Base-by-base conservation (phyloP, 139 green algal genomes). In the Coccomyxa sp. region DNA sequence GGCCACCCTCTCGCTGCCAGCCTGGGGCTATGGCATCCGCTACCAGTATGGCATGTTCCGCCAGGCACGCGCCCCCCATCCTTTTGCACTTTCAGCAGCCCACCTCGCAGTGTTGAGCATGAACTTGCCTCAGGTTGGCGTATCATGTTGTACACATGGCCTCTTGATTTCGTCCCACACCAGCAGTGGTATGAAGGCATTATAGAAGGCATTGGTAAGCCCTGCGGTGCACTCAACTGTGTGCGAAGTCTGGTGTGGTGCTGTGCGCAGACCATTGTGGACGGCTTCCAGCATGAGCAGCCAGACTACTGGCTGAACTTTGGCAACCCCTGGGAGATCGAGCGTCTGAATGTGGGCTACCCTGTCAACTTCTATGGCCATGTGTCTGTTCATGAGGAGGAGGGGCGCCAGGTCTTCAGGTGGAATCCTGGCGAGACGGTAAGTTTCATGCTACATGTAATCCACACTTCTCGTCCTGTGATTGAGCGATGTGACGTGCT, bases 1-100 rank as follows among this genome's bases (percentile, higher is more conserved):
- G 87, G 97, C 97, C 23, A 97, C 95, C 0, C 90, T 98, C 31
- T 94, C 98, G 88, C 94, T 99, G 85, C 97, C 97, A 13, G 97
- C 92, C 32, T 99, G 97, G 96, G 97, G 97, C 58, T 99, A 99
- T 80, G 97, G 97, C 84, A 98, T 99, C 81, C 92, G 97, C 16
- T 99, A 99, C 89, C 93, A 96, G 85, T 99, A 99, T 84, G 96
- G 96, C 67, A 99, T 99, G 96, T 99, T 99, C 86, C 91, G 95
- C 81, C 96, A 97, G 91, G 94, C 95, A 76, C 32, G 78, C 78
- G 25, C 38, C 38, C n/a, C 7, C 38, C 3, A 51, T 51, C 38
- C 38, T 51, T 51, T 51, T 51, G 38, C 38, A 7, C 38, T 51
- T 51, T 51, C 7, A 51, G 38, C 38, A 51, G 7, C 38, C 38